Evolutionary conservation across 352 stramenopile genomes (phyloP).

Genomic region (Pythium scleroteichum): DNA sequence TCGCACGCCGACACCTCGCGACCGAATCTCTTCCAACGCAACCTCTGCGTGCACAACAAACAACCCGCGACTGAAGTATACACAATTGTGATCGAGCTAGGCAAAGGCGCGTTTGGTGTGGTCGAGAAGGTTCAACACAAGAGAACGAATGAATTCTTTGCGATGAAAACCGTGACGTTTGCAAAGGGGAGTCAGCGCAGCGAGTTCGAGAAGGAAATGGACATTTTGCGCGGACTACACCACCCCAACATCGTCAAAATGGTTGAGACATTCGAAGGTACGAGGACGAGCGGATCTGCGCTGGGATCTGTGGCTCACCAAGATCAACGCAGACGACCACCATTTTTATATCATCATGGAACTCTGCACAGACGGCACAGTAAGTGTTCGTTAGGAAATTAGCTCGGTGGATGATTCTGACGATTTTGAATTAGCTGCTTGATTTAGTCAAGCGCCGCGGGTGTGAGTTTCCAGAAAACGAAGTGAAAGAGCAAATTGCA

Average conservation of each 20-base stretch:
- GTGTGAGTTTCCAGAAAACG: slow-evolving; percentile 51
- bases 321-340: slow-evolving; percentile 34
- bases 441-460: slow-evolving; percentile 55
- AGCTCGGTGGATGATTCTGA: no score
- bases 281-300: background rate
- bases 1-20: slow-evolving; percentile 45
- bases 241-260: slow-evolving; percentile 83
- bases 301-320: no score
- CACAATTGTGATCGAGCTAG: slow-evolving; percentile 51
- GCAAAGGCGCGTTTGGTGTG: slow-evolving; percentile 70
- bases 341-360: slow-evolving; percentile 90
- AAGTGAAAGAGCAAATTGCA: slow-evolving; percentile 57
- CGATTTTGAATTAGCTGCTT: slow-evolving; percentile 63
- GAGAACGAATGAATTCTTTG: slow-evolving; percentile 63
- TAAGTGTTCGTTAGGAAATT: no score
- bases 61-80: slow-evolving; percentile 49
- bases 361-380: slow-evolving; percentile 63
- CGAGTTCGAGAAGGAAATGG: slow-evolving; percentile 80
- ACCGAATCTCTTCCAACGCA: slow-evolving; percentile 78
- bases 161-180: slow-evolving; percentile 83
- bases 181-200: slow-evolving; percentile 54
- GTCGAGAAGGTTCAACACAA: slow-evolving; percentile 76
- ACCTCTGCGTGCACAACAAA: slow-evolving; percentile 77
- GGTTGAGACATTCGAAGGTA: slow-evolving; percentile 72
- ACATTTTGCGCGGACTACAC: slow-evolving; percentile 71